Evolutionary conservation across 129 eudicot species (phyloP).

Genomic region (Flaveria ramosissima): DNA sequence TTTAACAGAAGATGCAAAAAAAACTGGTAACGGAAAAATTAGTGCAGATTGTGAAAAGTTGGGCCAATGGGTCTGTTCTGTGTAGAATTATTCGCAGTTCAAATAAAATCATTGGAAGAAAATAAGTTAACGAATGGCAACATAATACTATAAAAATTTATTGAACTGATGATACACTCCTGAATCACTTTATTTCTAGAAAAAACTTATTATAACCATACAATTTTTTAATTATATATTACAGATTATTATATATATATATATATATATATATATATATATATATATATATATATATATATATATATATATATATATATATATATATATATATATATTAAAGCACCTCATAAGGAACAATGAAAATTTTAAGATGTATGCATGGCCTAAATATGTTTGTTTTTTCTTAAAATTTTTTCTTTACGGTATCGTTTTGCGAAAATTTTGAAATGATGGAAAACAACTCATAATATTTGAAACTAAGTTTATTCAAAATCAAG

Average conservation of each 20-base stretch:
- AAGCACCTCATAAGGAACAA: too few species aligned
- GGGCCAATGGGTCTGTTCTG: neutral
- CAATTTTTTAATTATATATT: neutral
- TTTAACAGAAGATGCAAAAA: neutral
- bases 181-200: neutral
- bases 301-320: too few species aligned
- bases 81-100: neutral
- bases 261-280: neutral
- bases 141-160: neutral
- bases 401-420: too few species aligned
- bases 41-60: neutral
- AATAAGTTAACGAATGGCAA: constrained; percentile 4
- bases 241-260: neutral
- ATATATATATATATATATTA: neutral
- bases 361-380: too few species aligned
- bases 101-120: neutral
- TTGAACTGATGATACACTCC: neutral
- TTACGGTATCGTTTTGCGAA: too few species aligned
- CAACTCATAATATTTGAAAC: too few species aligned
- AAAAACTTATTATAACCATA: neutral
- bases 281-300: neutral
- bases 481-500: too few species aligned
- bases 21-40: neutral
- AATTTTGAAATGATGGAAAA: too few species aligned
- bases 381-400: too few species aligned